Base-by-base conservation (phyloP, 805 yeast genomes). In the Candida jianshihensis region DNA sequence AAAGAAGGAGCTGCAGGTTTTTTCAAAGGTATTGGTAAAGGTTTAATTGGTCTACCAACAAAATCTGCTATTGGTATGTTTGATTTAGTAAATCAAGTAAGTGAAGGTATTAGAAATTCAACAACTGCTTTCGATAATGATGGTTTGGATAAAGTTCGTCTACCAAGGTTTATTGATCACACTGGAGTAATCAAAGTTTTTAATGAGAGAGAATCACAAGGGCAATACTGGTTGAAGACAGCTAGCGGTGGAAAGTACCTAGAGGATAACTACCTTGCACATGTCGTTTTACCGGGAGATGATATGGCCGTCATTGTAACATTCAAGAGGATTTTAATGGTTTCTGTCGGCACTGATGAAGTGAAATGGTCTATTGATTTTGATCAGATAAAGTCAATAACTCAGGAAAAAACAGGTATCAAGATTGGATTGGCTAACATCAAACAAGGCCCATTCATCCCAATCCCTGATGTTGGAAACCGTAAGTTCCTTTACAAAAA, bases 31-130 rank as follows among this genome's bases (percentile, higher is more conserved):
- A 54, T 92, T 4, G 98, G 98, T 4, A 84, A 81, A 51, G 99
- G 98, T 11, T 53, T 94, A n/a, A 75, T 92, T 38, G 98, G 98
- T 0, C 62, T 94, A 21, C 98, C 99, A 0, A 89, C 98, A 0
- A 92, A 92, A 64, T 86, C 97, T 0, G 96, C 96, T 0, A 88
- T 90, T 47, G 99, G 99, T 11, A 56, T 92, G 18, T 80, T 92
- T 46, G 99, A 92, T 55, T 67, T 94, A 43, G 96, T 97, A 1
- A 82, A 84, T 36, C 90, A 86, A 57, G 79, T 92, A 26, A 80
- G 95, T 61, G 97, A 89, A 55, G 97, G 97, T 19, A 88, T 94
- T 33, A 71, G 89, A 41, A 89, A 81, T 55, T 85, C 97, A 0
- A 87, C 99, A 0, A 85, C 96, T 0, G 90, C 84, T 1, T 81